A percentile compares a stretch with the other conserved stretches of the same genome.
phyloP scores from a whole-genome alignment of 768 basidiomycete species.

The Hygrocybe punicea region DNA sequence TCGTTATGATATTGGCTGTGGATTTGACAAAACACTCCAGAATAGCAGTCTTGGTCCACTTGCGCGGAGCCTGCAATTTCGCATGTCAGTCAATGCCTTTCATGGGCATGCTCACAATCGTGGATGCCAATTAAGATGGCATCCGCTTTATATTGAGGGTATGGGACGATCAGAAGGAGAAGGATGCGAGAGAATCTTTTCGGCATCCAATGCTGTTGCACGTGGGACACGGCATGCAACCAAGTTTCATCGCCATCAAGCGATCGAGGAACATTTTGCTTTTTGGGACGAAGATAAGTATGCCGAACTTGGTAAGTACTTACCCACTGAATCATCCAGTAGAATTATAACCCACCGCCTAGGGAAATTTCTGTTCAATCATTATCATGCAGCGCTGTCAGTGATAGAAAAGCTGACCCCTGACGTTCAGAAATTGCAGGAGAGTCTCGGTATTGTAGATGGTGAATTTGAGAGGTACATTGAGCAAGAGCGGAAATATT shows the following conservation, averaged over 20 bases:
- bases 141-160: constrained; percentile 19
- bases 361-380: constrained; percentile 7
- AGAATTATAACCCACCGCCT: not conserved
- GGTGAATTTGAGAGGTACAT: too few relatives aligned
- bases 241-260: constrained; percentile 12
- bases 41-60: constrained; percentile 15
- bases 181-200: constrained; percentile 17
- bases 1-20: constrained; percentile 24
- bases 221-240: constrained; percentile 10
- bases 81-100: constrained; percentile 15
- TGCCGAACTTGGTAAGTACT: constrained; percentile 1
- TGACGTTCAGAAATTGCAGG: not conserved
- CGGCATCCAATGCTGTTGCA: constrained; percentile 21
- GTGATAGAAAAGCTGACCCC: not conserved
- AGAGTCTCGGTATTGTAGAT: not conserved
- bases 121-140: constrained; percentile 18
- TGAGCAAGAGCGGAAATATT: too few relatives aligned
- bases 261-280: constrained; percentile 7
- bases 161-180: constrained; percentile 21
- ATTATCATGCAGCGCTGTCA: not conserved
- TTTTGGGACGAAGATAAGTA: constrained; percentile 11
- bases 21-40: constrained; percentile 19
- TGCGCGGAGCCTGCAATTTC: constrained; percentile 8
- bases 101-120: constrained; percentile 23
- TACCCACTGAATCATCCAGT: not conserved